Percentiles rank a stretch among this genome's conserved stretches.
Conservation (phyloP, 306 rosid species). For the Geum urbanum region DNA sequence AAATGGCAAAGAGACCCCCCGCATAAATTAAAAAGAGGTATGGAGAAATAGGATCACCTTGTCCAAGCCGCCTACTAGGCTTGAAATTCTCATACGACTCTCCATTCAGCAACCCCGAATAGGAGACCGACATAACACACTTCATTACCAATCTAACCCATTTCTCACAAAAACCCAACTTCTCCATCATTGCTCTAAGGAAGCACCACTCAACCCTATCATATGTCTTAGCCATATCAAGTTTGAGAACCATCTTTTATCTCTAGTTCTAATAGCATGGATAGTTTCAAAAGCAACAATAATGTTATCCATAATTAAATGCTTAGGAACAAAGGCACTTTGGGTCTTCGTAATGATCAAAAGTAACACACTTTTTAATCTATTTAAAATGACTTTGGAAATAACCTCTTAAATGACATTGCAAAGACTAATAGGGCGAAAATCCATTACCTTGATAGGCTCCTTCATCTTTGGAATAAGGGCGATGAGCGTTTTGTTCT, state of each 20-base stretch:
- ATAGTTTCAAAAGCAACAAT: not conserved
- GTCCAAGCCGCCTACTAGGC: not conserved
- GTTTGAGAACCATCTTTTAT: not conserved
- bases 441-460: not conserved
- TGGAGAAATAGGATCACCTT: not conserved
- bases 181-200: not conserved
- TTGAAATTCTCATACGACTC: not conserved
- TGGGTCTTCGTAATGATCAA: not conserved
- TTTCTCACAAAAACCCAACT: not conserved
- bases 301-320: not conserved
- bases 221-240: not conserved
- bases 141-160: not conserved
- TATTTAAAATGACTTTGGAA: not conserved
- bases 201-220: not conserved
- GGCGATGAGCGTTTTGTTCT: not conserved
- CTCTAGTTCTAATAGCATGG: not conserved
- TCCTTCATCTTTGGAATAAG: not conserved
- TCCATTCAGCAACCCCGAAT: not conserved
- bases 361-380: not conserved
- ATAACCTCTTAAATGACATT: not conserved
- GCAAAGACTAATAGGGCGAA: not conserved
- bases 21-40: too few relatives aligned
- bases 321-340: not conserved
- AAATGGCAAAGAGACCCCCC: too few relatives aligned
- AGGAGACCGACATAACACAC: not conserved